phyloP scores from a whole-genome alignment of 2,329 filamentous ascomycete genomes.

The Talaromyces amestolkiae region DNA sequence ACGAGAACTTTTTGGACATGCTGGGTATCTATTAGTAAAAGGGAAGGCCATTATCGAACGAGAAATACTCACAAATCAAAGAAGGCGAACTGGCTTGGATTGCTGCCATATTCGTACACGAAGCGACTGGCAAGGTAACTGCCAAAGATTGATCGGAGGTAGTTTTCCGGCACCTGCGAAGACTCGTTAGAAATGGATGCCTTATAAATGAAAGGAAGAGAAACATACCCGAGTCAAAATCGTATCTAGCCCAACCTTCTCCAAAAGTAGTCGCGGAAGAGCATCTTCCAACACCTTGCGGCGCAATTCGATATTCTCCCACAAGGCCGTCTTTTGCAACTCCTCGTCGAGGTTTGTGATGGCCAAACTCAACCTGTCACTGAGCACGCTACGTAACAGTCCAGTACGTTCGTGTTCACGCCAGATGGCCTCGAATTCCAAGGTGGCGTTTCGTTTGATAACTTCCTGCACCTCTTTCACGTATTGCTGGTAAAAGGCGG shows the following conservation, averaged over 20 bases:
- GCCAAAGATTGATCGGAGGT: conserved; percentile 92
- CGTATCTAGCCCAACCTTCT: conserved; percentile 87
- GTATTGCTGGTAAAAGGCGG: conserved; percentile 89
- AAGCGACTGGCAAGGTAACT: conserved; percentile 93
- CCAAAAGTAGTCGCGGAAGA: conserved; percentile 75
- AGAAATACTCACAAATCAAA: conserved; percentile 81
- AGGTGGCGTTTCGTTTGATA: conserved; percentile 83
- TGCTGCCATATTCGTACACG: conserved; percentile 91
- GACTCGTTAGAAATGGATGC: neutral
- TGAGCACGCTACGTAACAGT: conserved; percentile 76
- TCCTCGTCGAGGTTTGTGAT: conserved; percentile 98
- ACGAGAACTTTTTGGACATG: conserved; percentile 37
- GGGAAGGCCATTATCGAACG: neutral
- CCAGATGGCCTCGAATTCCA: conserved; percentile 99
- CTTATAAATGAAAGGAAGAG: neutral
- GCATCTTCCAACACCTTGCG: conserved; percentile 78
- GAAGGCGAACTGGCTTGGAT: conserved; percentile 94
- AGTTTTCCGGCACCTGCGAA: conserved; percentile 74
- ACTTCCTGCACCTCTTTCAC: conserved; percentile 87
- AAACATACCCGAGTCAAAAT: conserved; percentile 71
- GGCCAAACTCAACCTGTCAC: conserved; percentile 82
- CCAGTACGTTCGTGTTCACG: conserved; percentile 83
- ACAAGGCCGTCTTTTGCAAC: conserved; percentile 86
- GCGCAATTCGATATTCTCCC: conserved; percentile 77
- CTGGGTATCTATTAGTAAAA: conserved; percentile 21